phyloP scores from a whole-genome alignment of 768 basidiomycete genomes.

The Gyrodon lividus region DNA sequence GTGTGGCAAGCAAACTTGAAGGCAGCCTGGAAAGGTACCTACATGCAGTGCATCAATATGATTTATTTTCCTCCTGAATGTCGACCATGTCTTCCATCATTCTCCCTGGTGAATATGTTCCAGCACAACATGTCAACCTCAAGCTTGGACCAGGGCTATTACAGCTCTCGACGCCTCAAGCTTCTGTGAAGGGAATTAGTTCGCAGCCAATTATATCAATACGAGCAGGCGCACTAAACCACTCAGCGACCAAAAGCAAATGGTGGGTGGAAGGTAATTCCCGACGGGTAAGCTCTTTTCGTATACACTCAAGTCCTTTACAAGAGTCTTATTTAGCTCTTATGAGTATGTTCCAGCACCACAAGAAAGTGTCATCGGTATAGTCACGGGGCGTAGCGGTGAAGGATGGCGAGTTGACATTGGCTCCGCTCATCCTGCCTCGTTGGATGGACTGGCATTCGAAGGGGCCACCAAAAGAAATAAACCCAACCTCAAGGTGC shows the following conservation, averaged over 20 bases:
- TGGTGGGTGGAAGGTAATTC: constrained; percentile 91
- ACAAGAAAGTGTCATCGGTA: constrained; percentile 87
- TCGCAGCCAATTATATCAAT: constrained; percentile 52
- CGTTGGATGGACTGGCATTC: constrained; percentile 88
- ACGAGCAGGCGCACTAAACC: constrained; percentile 66
- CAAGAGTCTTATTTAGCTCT: neutral
- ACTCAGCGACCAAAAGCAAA: constrained; percentile 68
- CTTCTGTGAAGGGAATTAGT: constrained; percentile 15
- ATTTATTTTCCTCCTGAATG: constrained; percentile 10
- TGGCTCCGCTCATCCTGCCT: constrained; percentile 81
- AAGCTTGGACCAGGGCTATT: constrained; percentile 84
- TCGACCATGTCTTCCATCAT: constrained; percentile 51
- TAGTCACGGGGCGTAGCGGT: constrained; percentile 74
- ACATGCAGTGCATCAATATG: too few relatives aligned
- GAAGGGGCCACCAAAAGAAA: constrained; percentile 95
- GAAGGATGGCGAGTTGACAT: constrained; percentile 96
- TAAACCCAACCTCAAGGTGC: constrained; percentile 88
- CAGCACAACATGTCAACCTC: constrained; percentile 73
- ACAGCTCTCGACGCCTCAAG: constrained; percentile 41
- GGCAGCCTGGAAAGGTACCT: too few relatives aligned
- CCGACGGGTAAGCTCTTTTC: constrained; percentile 60
- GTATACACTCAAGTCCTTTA: neutral
- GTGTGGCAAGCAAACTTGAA: too few relatives aligned
- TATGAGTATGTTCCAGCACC: constrained; percentile 85
- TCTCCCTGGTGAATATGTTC: constrained; percentile 79